Base-by-base conservation (phyloP, 2,329 filamentous ascomycete genomes). In the Sarocladium kiliense region DNA sequence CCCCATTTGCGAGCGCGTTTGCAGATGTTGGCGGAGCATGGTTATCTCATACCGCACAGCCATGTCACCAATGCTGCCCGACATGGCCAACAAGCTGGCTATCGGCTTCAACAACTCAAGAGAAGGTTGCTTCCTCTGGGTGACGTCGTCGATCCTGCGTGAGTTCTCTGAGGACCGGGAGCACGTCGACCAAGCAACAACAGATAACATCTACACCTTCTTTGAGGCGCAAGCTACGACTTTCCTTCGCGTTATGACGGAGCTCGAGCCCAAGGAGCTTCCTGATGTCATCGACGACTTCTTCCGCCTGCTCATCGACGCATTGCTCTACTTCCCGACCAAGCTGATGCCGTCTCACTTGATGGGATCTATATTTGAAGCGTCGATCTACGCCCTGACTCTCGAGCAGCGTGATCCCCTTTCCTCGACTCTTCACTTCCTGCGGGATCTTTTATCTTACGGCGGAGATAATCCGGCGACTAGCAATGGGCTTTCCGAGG, bases 71-170 rank as follows among this genome's bases (percentile, higher is more conserved):
- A 75, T 99, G 45, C 79, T 99, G 44, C 88, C 89, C 1, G 81
- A 85, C 19, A 85, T 99, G 72, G 95, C 94, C 18, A 89, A 93
- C 63, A 95, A 93, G 71, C 81, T 99, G 56, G 90, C 90, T 1
- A 81, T 80, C 59, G 92, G 93, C 3, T 99, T 99, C 68, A 81
- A 88, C 55, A 80, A 82, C 18, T 97, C 93, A 11, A 84, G 86
- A 58, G 93, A 99, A 71, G 94, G 94, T 12, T 97, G 93, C 69
- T 99, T 99, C 79, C 78, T 99, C n/a, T 99, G 94, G 94, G 93
- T 94, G 1, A 97, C 93, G 2, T 89, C 92, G 60, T 91, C 93
- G 9, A 95, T 99, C 59, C 81, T 99, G 27, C 88, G 94, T 57
- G 94, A 99, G 69, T 99, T 97, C 67, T 94, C 91, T 0, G 90